These are phyloP conservation scores for Eruca vesicaria DNA, from an alignment of 441 rosid genomes.

Conservation along the genomic window DNA sequence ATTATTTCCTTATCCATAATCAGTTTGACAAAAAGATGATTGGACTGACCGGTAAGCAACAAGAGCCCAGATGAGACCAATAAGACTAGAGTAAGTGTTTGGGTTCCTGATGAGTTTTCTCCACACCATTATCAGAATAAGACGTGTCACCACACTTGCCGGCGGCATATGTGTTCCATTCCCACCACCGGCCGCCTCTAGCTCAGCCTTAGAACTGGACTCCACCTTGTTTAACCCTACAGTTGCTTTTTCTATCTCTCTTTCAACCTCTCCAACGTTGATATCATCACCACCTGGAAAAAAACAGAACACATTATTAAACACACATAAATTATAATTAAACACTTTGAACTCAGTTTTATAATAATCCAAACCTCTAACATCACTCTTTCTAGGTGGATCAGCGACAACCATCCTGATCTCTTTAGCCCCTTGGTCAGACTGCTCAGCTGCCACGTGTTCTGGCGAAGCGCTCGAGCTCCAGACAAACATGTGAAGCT, in stretches of 20 bases:
- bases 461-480: constrained; percentile 77
- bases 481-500: constrained; percentile 84
- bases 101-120: constrained; percentile 73
- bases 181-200: constrained; percentile 41
- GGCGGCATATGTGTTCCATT: constrained; percentile 56
- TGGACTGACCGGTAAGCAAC: constrained; percentile 53
- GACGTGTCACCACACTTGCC: constrained; percentile 68
- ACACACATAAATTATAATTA: neutral
- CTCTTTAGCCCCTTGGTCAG: constrained; percentile 88
- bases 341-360: neutral
- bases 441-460: constrained; percentile 55
- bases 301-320: neutral
- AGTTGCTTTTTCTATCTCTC: constrained; percentile 48
- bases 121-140: constrained; percentile 79
- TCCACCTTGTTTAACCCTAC: constrained; percentile 59
- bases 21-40: neutral
- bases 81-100: constrained; percentile 70
- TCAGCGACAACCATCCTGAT: constrained; percentile 88
- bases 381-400: constrained; percentile 69
- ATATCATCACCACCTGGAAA: constrained; percentile 38
- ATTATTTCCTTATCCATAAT: constrained; percentile 4
- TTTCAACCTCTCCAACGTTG: constrained; percentile 41
- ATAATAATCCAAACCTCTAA: constrained; percentile 42
- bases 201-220: constrained; percentile 64
- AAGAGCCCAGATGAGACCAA: constrained; percentile 67